Base-by-base conservation (phyloP, 1,284 basidiomycete species). In the Sanghuangporus weigelae region DNA sequence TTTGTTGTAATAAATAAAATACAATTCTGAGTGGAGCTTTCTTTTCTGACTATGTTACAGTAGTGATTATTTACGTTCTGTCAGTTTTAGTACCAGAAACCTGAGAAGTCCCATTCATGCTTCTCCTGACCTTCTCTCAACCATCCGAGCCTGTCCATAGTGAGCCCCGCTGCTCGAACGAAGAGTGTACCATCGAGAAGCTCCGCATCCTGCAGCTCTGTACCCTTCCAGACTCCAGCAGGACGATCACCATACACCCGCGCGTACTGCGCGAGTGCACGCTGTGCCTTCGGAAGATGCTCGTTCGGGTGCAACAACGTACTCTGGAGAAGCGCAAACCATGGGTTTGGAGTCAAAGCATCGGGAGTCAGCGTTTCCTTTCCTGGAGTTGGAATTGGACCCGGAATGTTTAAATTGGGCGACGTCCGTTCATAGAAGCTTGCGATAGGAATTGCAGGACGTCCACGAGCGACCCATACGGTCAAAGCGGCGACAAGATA, bases 131-230 rank as follows among this genome's bases (percentile, higher is more conserved):
- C 81, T 65, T 85, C 81, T n/a, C 77, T 73, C 55, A 83, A 77
- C 78, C 83, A 81, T 7, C 82, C 83, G 56, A 84, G 73, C 62
- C 76, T 74, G 49, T 79, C 73, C 51, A 76, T 73, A 0, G 82
- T 84, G 66, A 87, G 66, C 58, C 77, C 78, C 1, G 84, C 85
- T 1, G 77, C 74, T 38, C 84, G 74, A 31, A 85, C 66, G 68
- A 89, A 89, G 59, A 89, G 68, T 12, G 79, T 81, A 5, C 87
- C 87, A 67, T 89, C 87, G 35, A 89, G 68, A 39, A 72, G 68
- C 26, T 83, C 83, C 10, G 77, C 77, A 7, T 78, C 83, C 5
- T 75, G 71, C 59, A 85, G 68, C 49, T 77, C 72, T 36, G 76
- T 69, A 7, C 59, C 66, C 38, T 64, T 67, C 57, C 73, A 74